Evolutionary conservation across 306 rosid species (phyloP), one percentile per base, ranked within the genome.

Genomic region (Psophocarpus tetragonolobus): DNA sequence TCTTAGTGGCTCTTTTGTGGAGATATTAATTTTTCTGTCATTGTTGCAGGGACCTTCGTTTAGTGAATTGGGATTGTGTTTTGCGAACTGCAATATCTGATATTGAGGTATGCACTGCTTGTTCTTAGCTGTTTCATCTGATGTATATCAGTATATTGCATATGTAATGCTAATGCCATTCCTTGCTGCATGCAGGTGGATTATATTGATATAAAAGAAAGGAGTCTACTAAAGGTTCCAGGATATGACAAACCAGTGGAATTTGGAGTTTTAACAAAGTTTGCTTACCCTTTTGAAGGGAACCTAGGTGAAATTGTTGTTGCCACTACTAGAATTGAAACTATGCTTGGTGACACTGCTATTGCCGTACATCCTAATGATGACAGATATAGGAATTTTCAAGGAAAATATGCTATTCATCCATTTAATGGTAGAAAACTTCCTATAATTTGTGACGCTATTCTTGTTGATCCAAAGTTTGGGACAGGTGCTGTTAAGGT

Each of bases 401-500:
- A 92, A 51, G 98, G 99, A 60, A 95, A 95, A 76, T 88, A 33
- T 87, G 96, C 92, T 44, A 73, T 89, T 82, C 99, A 95, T 88
- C 97, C 99, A 72, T 95, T 95, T 63, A 91, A 85, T 81, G 93
- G 96, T 58, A 83, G 96, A 83, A 89, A 85, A 71, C 88, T 95
- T 86, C 98, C 90, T 56, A 88, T 95, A 35, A 50, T 92, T 53
- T 92, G 97, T 76, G 99, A 95, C 80, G 86, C 87, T 24, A 86
- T 91, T 80, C 99, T 95, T 45, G 99, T 92, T 76, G 97, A 95
- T 87, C 96, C 90, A n/a, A 74, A 67, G 8, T 95, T 95, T 32
- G 97, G 99, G 36, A 95, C 98, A 11, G 99, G 97, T 68, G 99
- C 97, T 79, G 99, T 95, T 71, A 95, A 95, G 99, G 99, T 95